A percentile compares a stretch with the other conserved stretches of the same genome.
These are phyloP conservation scores for Talaromyces sp. DNA, from an alignment of 2,329 filamentous ascomycete species.

Conservation along the genomic window DNA sequence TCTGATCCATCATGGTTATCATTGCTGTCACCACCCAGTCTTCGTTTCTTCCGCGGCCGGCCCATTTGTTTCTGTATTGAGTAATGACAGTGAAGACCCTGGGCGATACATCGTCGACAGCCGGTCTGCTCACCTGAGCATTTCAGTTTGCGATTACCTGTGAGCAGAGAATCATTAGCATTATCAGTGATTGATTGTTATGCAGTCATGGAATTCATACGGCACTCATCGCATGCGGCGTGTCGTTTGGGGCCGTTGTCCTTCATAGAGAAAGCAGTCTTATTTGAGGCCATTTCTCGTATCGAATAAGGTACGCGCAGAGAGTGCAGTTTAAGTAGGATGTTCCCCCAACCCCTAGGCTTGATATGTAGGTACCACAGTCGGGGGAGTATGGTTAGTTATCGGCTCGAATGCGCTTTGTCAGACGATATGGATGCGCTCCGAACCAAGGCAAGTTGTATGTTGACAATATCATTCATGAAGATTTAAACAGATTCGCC, in stretches of 20 bases:
- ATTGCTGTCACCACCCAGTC: conserved; percentile 25
- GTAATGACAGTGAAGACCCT: conserved; percentile 41
- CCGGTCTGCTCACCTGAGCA: conserved; percentile 43
- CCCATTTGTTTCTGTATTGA: conserved; percentile 47
- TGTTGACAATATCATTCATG: neutral
- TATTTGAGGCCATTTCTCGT: neutral
- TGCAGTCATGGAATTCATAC: conserved; percentile 30
- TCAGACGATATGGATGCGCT: neutral
- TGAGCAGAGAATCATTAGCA: conserved; percentile 15
- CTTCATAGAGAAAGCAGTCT: conserved; percentile 5
- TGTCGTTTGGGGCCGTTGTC: conserved; percentile 37
- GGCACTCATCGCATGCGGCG: conserved; percentile 46
- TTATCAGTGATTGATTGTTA: neutral
- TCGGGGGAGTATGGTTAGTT: neutral
- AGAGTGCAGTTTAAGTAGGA: neutral
- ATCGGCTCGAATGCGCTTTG: neutral
- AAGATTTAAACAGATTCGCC: neutral
- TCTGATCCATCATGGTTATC: neutral
- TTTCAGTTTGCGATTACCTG: conserved; percentile 46
- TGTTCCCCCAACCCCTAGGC: neutral
- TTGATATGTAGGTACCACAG: neutral
- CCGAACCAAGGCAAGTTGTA: neutral
- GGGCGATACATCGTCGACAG: conserved; percentile 40
- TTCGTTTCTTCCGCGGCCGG: conserved; percentile 40
- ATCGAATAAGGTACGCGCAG: neutral